Conservation (phyloP, 257 asterid species). For the Plantago major region DNA sequence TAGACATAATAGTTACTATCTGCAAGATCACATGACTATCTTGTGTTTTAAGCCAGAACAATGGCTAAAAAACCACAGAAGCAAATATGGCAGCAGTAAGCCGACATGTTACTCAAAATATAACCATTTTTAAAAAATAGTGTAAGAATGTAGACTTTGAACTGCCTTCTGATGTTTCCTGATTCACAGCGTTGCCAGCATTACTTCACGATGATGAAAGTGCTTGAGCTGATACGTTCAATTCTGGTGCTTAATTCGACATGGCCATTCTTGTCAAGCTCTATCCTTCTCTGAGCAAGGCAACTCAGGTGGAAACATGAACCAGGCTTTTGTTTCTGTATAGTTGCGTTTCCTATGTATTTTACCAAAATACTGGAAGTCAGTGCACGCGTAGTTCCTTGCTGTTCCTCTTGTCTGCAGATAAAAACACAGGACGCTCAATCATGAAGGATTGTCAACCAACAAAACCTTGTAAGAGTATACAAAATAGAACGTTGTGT, state of each 20-base stretch:
- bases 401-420: slow-evolving; percentile 6
- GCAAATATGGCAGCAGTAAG: too few relatives aligned
- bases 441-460: not conserved
- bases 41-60: too few relatives aligned
- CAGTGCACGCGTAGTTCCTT: slow-evolving; percentile 6
- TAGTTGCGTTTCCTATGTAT: not conserved
- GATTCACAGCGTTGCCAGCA: not conserved
- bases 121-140: too few relatives aligned
- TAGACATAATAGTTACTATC: too few relatives aligned
- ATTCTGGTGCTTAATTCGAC: not conserved
- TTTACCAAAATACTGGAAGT: not conserved
- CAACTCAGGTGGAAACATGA: not conserved
- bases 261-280: slow-evolving; percentile 13
- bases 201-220: not conserved
- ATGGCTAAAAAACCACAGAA: too few relatives aligned
- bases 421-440: not conserved
- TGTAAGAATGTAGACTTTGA: not conserved
- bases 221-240: not conserved
- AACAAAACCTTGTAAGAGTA: not conserved
- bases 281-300: slow-evolving; percentile 15
- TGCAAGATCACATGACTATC: too few relatives aligned
- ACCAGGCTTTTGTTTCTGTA: not conserved
- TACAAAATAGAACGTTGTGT: too few relatives aligned
- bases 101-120: too few relatives aligned
- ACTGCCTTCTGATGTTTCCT: not conserved